Base-by-base conservation (phyloP, 345 rosid genomes). In the Salix brachista region DNA sequence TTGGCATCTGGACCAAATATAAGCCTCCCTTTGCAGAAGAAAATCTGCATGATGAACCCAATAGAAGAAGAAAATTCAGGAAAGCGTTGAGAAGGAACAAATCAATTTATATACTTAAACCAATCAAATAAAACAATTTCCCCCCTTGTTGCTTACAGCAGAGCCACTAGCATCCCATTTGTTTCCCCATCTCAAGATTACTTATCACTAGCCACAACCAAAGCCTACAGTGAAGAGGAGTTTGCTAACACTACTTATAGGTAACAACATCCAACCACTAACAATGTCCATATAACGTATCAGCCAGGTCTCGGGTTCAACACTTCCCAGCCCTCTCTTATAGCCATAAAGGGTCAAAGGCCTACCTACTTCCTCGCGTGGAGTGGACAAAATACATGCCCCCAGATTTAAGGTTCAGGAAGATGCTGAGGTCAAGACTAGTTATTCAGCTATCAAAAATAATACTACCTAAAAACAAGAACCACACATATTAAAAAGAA, bases 1-100 rank as follows among this genome's bases (percentile, higher is more conserved):
- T 66, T 85, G 8, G 87, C 88, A 81, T 86, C 91, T 69, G 89
- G 88, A 66, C 89, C 91, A 69, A 88, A 86, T 44, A 88, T 72
- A 69, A 88, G 73, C 82, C 83, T 86, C 34, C 91, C 91, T 11
- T 70, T 37, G 60, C 82, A 82, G 58, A 87, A 18, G 73, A 89
- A 89, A 61, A 58, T 83, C 91, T 89, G 88, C 79, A 79, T 3
- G 75, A 62, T 19, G 76, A 56, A 75, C 10, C 54, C 67, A 41
- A 48, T 11, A 26, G 34, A 50, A 65, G 67, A 77, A 56, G 41
- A 54, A 77, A 41, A 61, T 28, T 76, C 18, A 61, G 62, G 36
- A 56, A 70, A 68, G 39, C 5, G 12, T 62, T 42, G n/a, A 60
- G 32, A 73, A 68, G 14, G 6, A 74, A 70, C 13, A 58, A 12